Evolutionary conservation across 257 asterid genomes (phyloP).

Genomic region (Plantago major): DNA sequence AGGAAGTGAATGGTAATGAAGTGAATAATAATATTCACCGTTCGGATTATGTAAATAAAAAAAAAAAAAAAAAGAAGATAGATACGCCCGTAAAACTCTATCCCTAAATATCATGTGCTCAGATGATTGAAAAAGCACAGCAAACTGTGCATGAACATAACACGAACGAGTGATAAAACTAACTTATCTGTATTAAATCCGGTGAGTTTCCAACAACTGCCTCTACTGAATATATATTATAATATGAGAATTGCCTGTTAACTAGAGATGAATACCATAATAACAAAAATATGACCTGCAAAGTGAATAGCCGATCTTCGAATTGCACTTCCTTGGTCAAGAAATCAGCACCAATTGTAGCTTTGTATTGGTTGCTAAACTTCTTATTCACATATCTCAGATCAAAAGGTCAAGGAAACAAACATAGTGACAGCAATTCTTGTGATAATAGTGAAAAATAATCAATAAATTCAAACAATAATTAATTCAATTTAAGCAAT

Average conservation of each 20-base stretch:
- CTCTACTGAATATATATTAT: too few relatives aligned
- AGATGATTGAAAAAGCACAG: too few relatives aligned
- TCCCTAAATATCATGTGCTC: too few relatives aligned
- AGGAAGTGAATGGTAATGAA: background rate
- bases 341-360: constrained; percentile 99
- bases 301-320: constrained; percentile 89
- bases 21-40: too few relatives aligned
- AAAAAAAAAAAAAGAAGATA: too few relatives aligned
- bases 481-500: background rate
- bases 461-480: background rate
- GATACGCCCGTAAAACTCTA: too few relatives aligned
- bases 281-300: constrained; percentile 54
- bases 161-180: too few relatives aligned
- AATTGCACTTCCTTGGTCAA: constrained; percentile 95
- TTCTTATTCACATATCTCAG: constrained; percentile 94
- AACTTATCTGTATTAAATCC: too few relatives aligned
- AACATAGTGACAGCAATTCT: constrained; percentile 19
- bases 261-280: background rate
- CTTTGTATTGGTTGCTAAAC: constrained; percentile 98
- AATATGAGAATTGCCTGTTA: too few relatives aligned
- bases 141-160: too few relatives aligned
- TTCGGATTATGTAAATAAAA: too few relatives aligned
- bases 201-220: too few relatives aligned
- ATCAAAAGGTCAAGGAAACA: constrained; percentile 43
- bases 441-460: background rate